Evolutionary conservation across 805 yeast species (phyloP).

Genomic region (Dipodascus albidus): DNA sequence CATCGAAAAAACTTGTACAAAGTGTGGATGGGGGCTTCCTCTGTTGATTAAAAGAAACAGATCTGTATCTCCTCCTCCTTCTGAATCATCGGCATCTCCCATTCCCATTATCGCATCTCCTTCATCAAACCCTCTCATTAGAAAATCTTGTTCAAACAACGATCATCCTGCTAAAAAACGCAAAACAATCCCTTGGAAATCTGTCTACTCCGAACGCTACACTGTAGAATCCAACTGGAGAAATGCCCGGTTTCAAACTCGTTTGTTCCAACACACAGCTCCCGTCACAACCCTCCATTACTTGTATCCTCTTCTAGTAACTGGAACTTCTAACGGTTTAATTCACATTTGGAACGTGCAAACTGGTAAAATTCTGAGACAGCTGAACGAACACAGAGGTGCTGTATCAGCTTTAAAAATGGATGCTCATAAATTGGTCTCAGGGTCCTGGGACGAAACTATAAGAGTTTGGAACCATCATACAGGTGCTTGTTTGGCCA

Average conservation of each 20-base stretch:
- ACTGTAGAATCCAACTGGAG: slow-evolving; percentile 87
- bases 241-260: slow-evolving; percentile 15
- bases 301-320: slow-evolving; percentile 19
- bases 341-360: slow-evolving; percentile 23
- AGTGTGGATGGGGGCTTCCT: slow-evolving; percentile 98
- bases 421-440: slow-evolving; percentile 18
- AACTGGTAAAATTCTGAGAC: slow-evolving; percentile 14
- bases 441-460: slow-evolving; percentile 56
- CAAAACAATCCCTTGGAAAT: slow-evolving; percentile 84
- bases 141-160: neutral
- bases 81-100: slow-evolving; percentile 11
- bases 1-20: slow-evolving; percentile 92
- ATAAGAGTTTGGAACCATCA: slow-evolving; percentile 74
- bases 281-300: slow-evolving; percentile 8
- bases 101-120: neutral
- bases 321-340: slow-evolving; percentile 26
- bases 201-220: slow-evolving; percentile 82
- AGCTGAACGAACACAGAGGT: slow-evolving; percentile 16
- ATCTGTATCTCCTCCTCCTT: slow-evolving; percentile 11
- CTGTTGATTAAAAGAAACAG: slow-evolving; percentile 27
- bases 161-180: slow-evolving; percentile 7
- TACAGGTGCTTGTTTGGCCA: slow-evolving; percentile 55
- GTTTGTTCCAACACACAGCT: slow-evolving; percentile 23
- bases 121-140: too few species aligned
- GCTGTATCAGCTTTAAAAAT: slow-evolving; percentile 27